Evolutionary conservation across 2,329 filamentous ascomycete species (phyloP).

Genomic region (Colletotrichum caudatum): DNA sequence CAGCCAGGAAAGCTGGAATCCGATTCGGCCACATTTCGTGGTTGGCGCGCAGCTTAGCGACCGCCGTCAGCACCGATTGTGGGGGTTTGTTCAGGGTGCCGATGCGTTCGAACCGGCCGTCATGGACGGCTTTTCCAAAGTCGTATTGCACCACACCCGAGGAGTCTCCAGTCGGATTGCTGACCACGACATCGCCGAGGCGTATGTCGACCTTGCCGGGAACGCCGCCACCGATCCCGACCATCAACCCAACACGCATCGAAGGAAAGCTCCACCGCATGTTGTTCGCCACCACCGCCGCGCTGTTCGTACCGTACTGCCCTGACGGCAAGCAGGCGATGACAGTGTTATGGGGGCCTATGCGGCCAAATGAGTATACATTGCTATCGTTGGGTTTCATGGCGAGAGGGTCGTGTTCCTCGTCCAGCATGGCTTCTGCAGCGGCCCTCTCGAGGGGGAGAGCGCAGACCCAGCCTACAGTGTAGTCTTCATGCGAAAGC

Average conservation of each 20-base stretch:
- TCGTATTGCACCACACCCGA: constrained; percentile 47
- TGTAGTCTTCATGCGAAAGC: constrained; percentile 23
- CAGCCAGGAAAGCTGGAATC: not conserved
- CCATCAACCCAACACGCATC: constrained; percentile 41
- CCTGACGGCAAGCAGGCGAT: constrained; percentile 34
- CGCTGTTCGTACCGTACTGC: constrained; percentile 12
- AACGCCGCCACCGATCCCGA: constrained; percentile 48
- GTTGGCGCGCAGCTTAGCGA: not conserved
- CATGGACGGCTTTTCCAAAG: constrained; percentile 35
- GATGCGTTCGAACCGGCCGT: not conserved
- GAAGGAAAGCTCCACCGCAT: constrained; percentile 40
- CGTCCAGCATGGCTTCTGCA: constrained; percentile 42
- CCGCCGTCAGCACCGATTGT: not conserved
- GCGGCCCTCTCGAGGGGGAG: constrained; percentile 42
- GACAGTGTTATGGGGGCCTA: constrained; percentile 21
- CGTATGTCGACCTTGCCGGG: constrained; percentile 43
- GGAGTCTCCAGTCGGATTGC: constrained; percentile 37
- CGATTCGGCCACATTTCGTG: not conserved
- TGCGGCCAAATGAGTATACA: not conserved
- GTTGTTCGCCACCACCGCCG: constrained; percentile 31
- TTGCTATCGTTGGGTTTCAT: constrained; percentile 18
- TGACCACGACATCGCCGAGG: constrained; percentile 48
- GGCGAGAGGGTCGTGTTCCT: not conserved
- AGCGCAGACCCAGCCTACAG: constrained; percentile 44
- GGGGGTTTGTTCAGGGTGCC: not conserved